These are phyloP conservation scores for Tilletia setariae DNA, from an alignment of 1,284 basidiomycete genomes.

Conservation along the genomic window DNA sequence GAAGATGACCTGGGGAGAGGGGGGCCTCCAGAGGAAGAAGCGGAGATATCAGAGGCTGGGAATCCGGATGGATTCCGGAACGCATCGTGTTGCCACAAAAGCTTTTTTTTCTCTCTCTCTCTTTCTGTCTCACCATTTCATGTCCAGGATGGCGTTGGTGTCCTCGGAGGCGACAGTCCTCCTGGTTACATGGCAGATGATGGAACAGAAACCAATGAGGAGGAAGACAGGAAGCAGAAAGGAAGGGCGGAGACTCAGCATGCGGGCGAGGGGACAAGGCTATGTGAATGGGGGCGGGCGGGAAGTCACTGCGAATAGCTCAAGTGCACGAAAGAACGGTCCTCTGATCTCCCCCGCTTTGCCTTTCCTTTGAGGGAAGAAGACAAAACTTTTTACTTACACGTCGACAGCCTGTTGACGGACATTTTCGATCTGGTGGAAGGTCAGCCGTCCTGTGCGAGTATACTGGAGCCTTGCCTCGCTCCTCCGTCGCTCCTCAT, in stretches of 20 bases:
- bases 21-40: no score
- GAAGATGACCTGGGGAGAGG: not conserved
- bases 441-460: constrained; percentile 15
- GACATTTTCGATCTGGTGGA: constrained; percentile 5
- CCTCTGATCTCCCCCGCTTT: no score
- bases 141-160: constrained; percentile 48
- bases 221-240: not conserved
- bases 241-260: not conserved
- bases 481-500: constrained; percentile 9
- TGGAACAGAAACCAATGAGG: not conserved
- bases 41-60: no score
- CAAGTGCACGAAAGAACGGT: no score
- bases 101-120: no score
- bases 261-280: no score
- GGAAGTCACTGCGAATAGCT: no score
- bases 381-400: not conserved
- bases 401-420: constrained; percentile 16
- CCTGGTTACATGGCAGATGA: constrained; percentile 12
- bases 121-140: constrained; percentile 49
- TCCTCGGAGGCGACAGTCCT: constrained; percentile 19
- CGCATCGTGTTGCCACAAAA: no score
- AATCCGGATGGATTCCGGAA: no score
- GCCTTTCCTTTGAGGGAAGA: not conserved
- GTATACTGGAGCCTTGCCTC: constrained; percentile 32
- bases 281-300: no score